phyloP scores from a whole-genome alignment of 2,329 filamentous ascomycete genomes.

The Pezizomycotina sp. region DNA sequence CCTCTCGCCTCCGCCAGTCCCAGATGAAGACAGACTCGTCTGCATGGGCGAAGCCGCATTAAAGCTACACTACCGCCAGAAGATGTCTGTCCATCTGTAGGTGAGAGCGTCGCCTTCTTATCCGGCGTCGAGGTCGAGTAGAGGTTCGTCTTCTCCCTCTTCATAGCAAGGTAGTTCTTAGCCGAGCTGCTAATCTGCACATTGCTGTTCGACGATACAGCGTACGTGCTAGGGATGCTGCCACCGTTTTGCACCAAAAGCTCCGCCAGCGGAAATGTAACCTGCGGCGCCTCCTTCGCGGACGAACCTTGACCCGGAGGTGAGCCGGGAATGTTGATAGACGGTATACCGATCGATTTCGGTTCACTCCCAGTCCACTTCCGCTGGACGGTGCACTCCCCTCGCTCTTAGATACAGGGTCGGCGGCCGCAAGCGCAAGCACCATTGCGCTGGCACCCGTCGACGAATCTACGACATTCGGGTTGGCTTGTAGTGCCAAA shows the following conservation, averaged over 20 bases:
- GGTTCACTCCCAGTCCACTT: constrained; percentile 20
- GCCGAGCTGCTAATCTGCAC: constrained; percentile 65
- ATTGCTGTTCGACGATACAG: constrained; percentile 47
- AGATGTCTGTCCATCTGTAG: constrained; percentile 11
- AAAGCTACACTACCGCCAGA: constrained; percentile 6
- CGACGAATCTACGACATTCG: constrained; percentile 71
- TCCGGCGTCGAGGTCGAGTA: constrained; percentile 35
- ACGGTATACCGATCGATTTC: not conserved
- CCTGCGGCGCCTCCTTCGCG: constrained; percentile 36
- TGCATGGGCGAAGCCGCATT: constrained; percentile 28
- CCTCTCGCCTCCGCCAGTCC: constrained; percentile 18
- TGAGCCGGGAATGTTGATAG: constrained; percentile 11
- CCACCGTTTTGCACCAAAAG: constrained; percentile 86
- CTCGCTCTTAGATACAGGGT: constrained; percentile 48
- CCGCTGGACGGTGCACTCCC: too few species aligned
- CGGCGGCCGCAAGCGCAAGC: constrained; percentile 77
- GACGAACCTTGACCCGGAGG: constrained; percentile 24
- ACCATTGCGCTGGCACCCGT: constrained; percentile 79
- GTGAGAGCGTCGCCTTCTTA: constrained; percentile 45
- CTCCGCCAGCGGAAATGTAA: constrained; percentile 78
- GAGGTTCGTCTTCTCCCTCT: constrained; percentile 35
- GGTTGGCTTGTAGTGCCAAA: constrained; percentile 68
- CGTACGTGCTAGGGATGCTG: constrained; percentile 51
- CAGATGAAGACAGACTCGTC: constrained; percentile 7
- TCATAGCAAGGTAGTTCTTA: constrained; percentile 71